Percentiles rank a stretch among this genome's conserved stretches.
phyloP scores from a whole-genome alignment of 495 filamentous ascomycete species.

The Penicillium pulvis region DNA sequence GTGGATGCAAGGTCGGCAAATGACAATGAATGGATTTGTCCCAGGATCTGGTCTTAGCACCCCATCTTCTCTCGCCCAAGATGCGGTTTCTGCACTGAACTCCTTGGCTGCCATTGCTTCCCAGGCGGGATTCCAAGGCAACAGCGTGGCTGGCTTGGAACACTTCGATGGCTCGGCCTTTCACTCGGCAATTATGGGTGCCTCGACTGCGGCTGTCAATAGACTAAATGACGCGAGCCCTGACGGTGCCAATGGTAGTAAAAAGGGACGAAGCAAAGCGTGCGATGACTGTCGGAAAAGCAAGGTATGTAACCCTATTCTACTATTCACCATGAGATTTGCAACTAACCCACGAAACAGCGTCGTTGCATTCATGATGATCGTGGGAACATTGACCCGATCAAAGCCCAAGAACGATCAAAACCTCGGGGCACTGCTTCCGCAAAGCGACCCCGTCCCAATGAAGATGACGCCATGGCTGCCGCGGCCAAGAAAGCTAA shows the following conservation, averaged over 20 bases:
- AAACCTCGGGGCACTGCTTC: conserved; percentile 56
- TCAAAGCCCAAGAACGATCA: conserved; percentile 61
- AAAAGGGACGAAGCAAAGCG: conserved; percentile 62
- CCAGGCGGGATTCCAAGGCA: conserved; percentile 38
- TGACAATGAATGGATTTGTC: conserved; percentile 32
- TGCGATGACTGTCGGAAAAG: conserved; percentile 68
- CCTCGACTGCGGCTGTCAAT: conserved; percentile 32
- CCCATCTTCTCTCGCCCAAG: conserved; percentile 40
- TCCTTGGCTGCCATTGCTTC: conserved; percentile 48
- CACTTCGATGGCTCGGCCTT: conserved; percentile 34
- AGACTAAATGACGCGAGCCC: conserved; percentile 39
- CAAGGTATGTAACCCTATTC: conserved; percentile 50
- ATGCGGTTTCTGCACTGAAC: conserved; percentile 48
- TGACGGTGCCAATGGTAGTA: conserved; percentile 38
- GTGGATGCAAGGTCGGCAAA: conserved; percentile 30
- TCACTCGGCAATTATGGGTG: conserved; percentile 28
- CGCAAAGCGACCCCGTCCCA: conserved; percentile 49
- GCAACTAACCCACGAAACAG: conserved; percentile 34
- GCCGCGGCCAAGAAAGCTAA: conserved; percentile 39
- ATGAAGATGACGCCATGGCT: conserved; percentile 36
- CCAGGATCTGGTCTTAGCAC: conserved; percentile 33
- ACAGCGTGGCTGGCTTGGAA: conserved; percentile 26
- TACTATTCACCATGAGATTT: conserved; percentile 1
- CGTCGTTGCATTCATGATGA: conserved; percentile 71
- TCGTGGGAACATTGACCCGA: conserved; percentile 62